A percentile compares a stretch with the other conserved stretches of the same genome.
phyloP scores from a whole-genome alignment of 495 filamentous ascomycete species.

The Amniculicola lignicola region DNA sequence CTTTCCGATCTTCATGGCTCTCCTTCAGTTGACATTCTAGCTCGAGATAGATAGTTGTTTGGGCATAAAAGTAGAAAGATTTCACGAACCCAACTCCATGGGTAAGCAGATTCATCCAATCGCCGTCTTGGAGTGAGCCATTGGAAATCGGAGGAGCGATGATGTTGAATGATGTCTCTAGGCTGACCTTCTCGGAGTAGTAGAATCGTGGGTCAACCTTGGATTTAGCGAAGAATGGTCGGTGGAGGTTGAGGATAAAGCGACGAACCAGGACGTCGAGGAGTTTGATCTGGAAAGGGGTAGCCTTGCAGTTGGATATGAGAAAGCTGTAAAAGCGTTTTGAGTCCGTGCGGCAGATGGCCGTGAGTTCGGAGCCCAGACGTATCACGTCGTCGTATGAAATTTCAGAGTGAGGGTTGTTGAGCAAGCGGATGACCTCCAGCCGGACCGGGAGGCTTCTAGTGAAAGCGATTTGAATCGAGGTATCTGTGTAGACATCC shows the following conservation, averaged over 20 bases:
- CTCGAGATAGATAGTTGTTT: constrained; percentile 13
- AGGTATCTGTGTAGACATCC: constrained; percentile 5
- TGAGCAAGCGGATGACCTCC: constrained; percentile 11
- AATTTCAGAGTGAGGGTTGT: constrained; percentile 8
- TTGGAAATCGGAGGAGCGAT: background rate
- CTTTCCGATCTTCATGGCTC: background rate
- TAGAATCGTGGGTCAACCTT: constrained; percentile 9
- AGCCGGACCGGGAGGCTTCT: constrained; percentile 6
- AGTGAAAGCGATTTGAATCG: constrained; percentile 3
- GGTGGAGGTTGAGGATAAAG: constrained; percentile 21
- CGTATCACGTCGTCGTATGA: constrained; percentile 13
- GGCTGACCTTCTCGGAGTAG: constrained; percentile 18
- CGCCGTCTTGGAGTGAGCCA: background rate
- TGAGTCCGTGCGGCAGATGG: background rate
- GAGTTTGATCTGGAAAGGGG: constrained; percentile 14
- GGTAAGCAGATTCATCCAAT: background rate
- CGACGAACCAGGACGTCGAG: constrained; percentile 9
- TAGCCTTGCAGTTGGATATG: background rate
- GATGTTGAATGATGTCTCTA: constrained; percentile 8
- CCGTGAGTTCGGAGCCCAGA: background rate
- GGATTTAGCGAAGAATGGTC: constrained; percentile 13
- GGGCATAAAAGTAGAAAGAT: constrained; percentile 13
- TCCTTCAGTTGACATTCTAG: constrained; percentile 6
- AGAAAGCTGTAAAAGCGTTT: background rate
- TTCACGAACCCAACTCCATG: constrained; percentile 15